Conservation (phyloP, 2,329 filamentous ascomycete genomes). For the Periconia sp. region DNA sequence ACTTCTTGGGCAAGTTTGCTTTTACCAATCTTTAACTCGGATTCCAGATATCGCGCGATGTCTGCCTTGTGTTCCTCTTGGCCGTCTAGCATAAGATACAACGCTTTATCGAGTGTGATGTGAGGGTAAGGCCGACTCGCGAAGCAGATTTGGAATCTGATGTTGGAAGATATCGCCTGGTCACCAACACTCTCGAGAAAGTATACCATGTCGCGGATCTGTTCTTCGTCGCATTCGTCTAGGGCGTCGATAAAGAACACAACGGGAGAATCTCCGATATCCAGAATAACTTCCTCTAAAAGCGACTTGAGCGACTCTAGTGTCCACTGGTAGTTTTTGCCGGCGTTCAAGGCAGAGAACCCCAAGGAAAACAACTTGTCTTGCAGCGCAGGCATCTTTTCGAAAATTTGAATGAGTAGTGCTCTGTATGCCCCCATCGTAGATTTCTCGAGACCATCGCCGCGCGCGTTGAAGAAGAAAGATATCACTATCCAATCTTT, state of each 20-base stretch:
- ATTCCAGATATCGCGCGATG: constrained; percentile 23
- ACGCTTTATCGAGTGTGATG: constrained; percentile 34
- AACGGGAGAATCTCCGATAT: constrained; percentile 9
- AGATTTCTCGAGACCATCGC: constrained; percentile 12
- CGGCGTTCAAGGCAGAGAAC: constrained; percentile 1
- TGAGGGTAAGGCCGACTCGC: constrained; percentile 54
- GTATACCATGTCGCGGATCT: constrained; percentile 46
- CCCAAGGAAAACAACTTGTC: constrained; percentile 2
- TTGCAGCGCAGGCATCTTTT: constrained; percentile 6
- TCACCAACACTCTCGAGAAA: constrained; percentile 46
- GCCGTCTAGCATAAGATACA: constrained; percentile 35
- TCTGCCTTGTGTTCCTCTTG: constrained; percentile 39
- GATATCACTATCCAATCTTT: constrained; percentile 4
- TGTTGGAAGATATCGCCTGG: constrained; percentile 4
- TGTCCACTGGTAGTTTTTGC: constrained; percentile 6
- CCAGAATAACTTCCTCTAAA: constrained; percentile 10
- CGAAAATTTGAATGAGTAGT: constrained; percentile 18
- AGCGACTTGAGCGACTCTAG: constrained; percentile 11
- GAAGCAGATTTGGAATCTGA: constrained; percentile 43
- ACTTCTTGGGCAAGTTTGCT: constrained; percentile 15
- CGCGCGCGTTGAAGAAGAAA: constrained; percentile 22
- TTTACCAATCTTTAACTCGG: constrained; percentile 14
- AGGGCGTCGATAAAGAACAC: constrained; percentile 44
- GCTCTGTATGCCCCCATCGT: constrained; percentile 18
- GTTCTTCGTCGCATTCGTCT: constrained; percentile 49